Base-by-base conservation (phyloP, 768 basidiomycete genomes). In the Lenzites betulinus region DNA sequence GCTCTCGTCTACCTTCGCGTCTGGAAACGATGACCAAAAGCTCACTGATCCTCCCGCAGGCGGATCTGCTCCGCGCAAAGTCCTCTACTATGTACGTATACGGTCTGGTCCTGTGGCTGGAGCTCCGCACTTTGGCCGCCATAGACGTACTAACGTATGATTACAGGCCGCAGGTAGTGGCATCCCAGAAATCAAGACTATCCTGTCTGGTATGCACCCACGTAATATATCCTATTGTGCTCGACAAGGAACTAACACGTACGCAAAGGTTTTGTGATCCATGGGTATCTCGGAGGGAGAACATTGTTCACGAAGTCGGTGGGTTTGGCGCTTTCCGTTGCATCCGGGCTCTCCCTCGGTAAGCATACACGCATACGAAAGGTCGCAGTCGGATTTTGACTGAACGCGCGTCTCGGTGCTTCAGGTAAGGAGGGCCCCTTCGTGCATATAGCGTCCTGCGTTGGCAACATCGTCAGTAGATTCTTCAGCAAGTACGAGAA, bases 111-210 rank as follows among this genome's bases (percentile, higher is more conserved):
- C 12, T 43, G 26, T 26, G 1, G n/a, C n/a, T n/a, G n/a, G n/a
- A n/a, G n/a, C n/a, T n/a, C n/a, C n/a, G n/a, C n/a, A n/a, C n/a
- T n/a, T n/a, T 33, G 30, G 11, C 11, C 30, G 11, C 4, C 4
- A 33, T 33, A 33, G 4, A 33, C 30, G 30, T n/a, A 3, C 42
- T 30, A 3, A 12, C 23, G 23, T 41, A 25, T 42, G 15, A 23
- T 2, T n/a, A 51, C 54, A 92, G 89, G 93, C 97, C 11, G 93
- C 94, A 20, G 97, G 97, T 20, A 92, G 90, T 69, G 97, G 97
- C 49, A 95, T 98, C 57, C 95, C 95, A 0, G 96, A 99, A 74
- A 89, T 99, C 71, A 99, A 99, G 73, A 92, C 92, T 0, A 94
- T 96, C 58, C 80, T 96, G 44, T 92, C 90, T 51, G 93, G 92